These are phyloP conservation scores for Sicyos baderoa DNA, from an alignment of 306 rosid species.

Conservation along the genomic window DNA sequence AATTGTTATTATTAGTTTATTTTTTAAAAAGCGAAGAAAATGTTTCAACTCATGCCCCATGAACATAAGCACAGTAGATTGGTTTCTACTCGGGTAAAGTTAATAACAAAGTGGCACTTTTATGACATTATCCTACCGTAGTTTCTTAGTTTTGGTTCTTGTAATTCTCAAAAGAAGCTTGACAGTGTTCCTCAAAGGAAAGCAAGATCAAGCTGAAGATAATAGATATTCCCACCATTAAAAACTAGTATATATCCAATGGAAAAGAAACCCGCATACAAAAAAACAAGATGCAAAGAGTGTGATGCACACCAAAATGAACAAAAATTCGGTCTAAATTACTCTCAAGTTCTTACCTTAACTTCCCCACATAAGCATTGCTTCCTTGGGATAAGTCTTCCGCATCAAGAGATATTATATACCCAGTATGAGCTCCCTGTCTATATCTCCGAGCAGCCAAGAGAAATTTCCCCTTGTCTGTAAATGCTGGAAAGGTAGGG, in stretches of 20 bases:
- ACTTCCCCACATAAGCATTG: constrained; percentile 92
- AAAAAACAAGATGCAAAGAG: constrained; percentile 15
- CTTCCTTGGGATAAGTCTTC: constrained; percentile 91
- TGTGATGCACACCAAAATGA: constrained; percentile 4
- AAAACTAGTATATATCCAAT: neutral
- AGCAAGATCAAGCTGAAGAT: neutral
- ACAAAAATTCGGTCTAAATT: neutral
- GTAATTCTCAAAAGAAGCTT: neutral
- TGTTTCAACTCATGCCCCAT: neutral
- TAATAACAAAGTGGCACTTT: neutral
- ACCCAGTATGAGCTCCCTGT: constrained; percentile 78
- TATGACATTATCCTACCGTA: neutral
- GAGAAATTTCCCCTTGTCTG: constrained; percentile 87
- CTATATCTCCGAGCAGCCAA: constrained; percentile 90
- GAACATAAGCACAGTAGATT: neutral
- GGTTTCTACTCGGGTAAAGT: neutral
- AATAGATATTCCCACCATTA: neutral
- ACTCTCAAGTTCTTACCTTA: constrained; percentile 43
- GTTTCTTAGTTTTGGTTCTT: neutral
- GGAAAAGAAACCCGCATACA: neutral
- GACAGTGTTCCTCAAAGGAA: neutral
- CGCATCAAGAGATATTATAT: constrained; percentile 82
- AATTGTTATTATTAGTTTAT: too few species aligned
- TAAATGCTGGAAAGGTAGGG: constrained; percentile 50
- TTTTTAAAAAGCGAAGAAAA: neutral